Evolutionary conservation across 2,329 filamentous ascomycete genomes (phyloP).

Genomic region (Fusarium dlaminii): DNA sequence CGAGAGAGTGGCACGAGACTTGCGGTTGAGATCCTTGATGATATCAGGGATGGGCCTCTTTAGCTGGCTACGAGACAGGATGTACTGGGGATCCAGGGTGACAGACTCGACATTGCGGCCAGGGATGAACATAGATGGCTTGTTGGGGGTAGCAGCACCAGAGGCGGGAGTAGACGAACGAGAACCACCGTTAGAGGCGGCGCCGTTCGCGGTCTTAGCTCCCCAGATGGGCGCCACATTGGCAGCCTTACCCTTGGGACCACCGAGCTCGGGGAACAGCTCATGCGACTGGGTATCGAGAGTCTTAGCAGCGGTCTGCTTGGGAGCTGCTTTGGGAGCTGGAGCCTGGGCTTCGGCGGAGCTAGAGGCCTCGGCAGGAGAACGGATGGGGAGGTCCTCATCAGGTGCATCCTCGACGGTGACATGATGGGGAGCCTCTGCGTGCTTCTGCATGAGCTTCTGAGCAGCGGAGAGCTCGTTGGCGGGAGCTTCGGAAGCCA

Average conservation of each 20-base stretch:
- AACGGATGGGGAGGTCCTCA: conserved; percentile 74
- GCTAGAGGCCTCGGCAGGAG: conserved; percentile 58
- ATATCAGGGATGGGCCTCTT: conserved; percentile 88
- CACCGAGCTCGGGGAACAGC: conserved; percentile 90
- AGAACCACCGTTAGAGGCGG: conserved; percentile 65
- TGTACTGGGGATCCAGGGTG: conserved; percentile 76
- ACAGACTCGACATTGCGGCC: conserved; percentile 84
- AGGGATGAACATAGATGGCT: conserved; percentile 74
- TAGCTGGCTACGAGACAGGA: conserved; percentile 79
- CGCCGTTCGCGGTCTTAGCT: conserved; percentile 69
- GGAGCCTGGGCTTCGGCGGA: conserved; percentile 60
- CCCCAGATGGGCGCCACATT: conserved; percentile 81
- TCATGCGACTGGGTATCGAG: conserved; percentile 91
- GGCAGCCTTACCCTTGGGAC: conserved; percentile 71
- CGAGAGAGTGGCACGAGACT: conserved; percentile 85
- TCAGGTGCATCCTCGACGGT: conserved; percentile 85
- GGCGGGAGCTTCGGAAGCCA: conserved; percentile 55
- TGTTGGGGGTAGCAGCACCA: conserved; percentile 57
- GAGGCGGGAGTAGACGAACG: conserved; percentile 72
- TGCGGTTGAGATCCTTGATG: conserved; percentile 90
- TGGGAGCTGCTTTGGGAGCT: conserved; percentile 71
- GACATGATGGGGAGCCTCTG: conserved; percentile 63
- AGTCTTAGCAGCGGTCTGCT: conserved; percentile 66
- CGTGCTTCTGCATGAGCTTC: conserved; percentile 72
- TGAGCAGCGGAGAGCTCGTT: conserved; percentile 65